These are phyloP conservation scores for Coemansia sp. DNA, from an alignment of 192 early-diverging fungal species.

Conservation along the genomic window DNA sequence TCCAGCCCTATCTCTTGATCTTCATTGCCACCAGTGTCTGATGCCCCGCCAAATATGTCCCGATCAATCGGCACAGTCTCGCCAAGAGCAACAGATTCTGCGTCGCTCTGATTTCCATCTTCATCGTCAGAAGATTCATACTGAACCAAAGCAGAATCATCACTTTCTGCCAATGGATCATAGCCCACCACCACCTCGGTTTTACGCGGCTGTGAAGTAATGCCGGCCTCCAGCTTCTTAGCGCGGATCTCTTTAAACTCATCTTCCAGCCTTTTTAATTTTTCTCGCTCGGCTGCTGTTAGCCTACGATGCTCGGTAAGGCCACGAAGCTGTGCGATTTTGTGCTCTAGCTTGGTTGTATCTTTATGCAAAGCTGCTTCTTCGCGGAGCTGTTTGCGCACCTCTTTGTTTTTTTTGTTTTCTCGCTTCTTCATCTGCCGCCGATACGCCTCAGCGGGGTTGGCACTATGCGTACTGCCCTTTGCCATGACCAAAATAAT, in stretches of 20 bases:
- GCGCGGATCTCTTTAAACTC: slow-evolving; percentile 31
- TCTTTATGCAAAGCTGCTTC: slow-evolving; percentile 28
- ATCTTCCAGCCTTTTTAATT: slow-evolving; percentile 24
- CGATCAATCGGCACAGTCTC: slow-evolving; percentile 3
- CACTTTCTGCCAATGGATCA: slow-evolving; percentile 30
- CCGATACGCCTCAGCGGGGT: slow-evolving; percentile 28
- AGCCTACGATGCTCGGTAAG: slow-evolving; percentile 27
- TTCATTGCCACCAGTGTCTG: background rate
- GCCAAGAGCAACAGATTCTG: slow-evolving; percentile 3
- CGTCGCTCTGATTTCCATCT: background rate
- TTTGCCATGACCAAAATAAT: slow-evolving; percentile 21
- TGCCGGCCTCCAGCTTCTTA: slow-evolving; percentile 40
- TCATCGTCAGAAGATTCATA: slow-evolving; percentile 14
- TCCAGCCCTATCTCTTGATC: background rate
- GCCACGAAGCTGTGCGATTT: slow-evolving; percentile 36
- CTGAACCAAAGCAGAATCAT: slow-evolving; percentile 6
- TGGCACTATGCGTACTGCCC: slow-evolving; percentile 24
- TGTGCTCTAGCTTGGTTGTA: slow-evolving; percentile 39
- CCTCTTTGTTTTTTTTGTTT: slow-evolving; percentile 46
- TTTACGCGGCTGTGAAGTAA: slow-evolving; percentile 7
- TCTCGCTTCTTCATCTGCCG: slow-evolving; percentile 43
- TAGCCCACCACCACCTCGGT: slow-evolving; percentile 19
- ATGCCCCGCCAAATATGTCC: slow-evolving; percentile 5
- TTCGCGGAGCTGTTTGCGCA: slow-evolving; percentile 42
- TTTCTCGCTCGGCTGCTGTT: slow-evolving; percentile 39